Evolutionary conservation across 2,329 filamentous ascomycete species (phyloP), one percentile per base, ranked within the genome.

Genomic region (Aspergillus puulaauensis): DNA sequence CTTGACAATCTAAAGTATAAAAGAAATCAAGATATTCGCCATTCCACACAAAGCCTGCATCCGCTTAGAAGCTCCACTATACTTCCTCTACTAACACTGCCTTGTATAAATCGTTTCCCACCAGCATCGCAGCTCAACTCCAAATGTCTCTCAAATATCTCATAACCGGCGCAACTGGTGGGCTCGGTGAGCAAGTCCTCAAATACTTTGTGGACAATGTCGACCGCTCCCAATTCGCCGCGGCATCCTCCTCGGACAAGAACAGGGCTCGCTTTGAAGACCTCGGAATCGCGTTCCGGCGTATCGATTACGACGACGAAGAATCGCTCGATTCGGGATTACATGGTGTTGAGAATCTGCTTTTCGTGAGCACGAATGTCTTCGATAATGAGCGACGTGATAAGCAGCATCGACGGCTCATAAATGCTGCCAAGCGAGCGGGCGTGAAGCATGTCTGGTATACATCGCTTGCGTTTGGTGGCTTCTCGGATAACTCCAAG

Each of bases 391-490:
- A 77, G n/a, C 77, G 76, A 59, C 72, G 81, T 3, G 70, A 72
- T 35, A 75, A 74, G 14, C 79, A 81, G 64, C 81, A 83, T 63
- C 64, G 67, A 40, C 74, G 76, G 37, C 82, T 83, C 19, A 77
- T 87, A 33, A 76, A 82, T 45, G 83, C 83, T 3, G 84, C 85
- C 1, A 77, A 77, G 45, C 70, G 71, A 23, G 79, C 77, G 1
- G 80, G 80, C 12, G 82, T 87, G 1, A 71, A 72, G 47, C 80
- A 83, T 66, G 77, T 86, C 3, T 83, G 82, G 71, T 87, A 88
- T 72, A 83, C 83, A 6, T 85, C 82, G 15, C 78, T 87, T 2
- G 84, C 79, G 3, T 86, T 86, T 65, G 84, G 78, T 1, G 80
- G 81, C 2, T 66, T 73, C 8, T 45, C 56, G 8, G 72, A 74